A percentile compares a stretch with the other conserved stretches of the same genome.
These are phyloP conservation scores for Chalaropsis thielavioides DNA, from an alignment of 2,329 filamentous ascomycete species.

Conservation along the genomic window DNA sequence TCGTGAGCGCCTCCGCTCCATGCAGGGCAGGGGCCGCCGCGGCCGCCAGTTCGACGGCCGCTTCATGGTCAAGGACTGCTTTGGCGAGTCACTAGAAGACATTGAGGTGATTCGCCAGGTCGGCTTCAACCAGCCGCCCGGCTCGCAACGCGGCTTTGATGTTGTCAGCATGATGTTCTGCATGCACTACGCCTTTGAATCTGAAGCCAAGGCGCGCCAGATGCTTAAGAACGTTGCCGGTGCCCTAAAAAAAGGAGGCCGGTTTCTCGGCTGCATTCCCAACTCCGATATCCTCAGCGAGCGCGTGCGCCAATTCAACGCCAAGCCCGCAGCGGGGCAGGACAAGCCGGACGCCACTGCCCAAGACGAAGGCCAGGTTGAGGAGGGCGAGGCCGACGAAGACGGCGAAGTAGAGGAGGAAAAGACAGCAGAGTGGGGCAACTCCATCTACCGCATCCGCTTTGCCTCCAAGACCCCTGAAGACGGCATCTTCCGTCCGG, in stretches of 20 bases:
- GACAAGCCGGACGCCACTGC: constrained; percentile 22
- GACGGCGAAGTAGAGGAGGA: constrained; percentile 45
- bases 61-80: constrained; percentile 87
- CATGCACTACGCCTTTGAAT: constrained; percentile 97
- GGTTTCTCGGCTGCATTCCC: constrained; percentile 91
- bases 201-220: constrained; percentile 69
- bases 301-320: constrained; percentile 62
- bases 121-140: constrained; percentile 64
- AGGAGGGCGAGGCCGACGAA: constrained; percentile 28
- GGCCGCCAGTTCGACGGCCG: constrained; percentile 65
- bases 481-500: constrained; percentile 83
- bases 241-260: constrained; percentile 79
- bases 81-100: constrained; percentile 67
- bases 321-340: constrained; percentile 20
- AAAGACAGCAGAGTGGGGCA: constrained; percentile 70
- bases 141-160: constrained; percentile 67
- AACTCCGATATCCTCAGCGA: constrained; percentile 82
- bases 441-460: constrained; percentile 78
- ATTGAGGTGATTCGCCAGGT: constrained; percentile 72
- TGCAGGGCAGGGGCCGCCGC: constrained; percentile 47
- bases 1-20: constrained; percentile 62
- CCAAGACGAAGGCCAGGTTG: constrained; percentile 23
- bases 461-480: constrained; percentile 72
- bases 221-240: constrained; percentile 92
- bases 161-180: constrained; percentile 99